Evolutionary conservation across 352 stramenopile species (phyloP).

Genomic region (Phytophthora fragariaefolia): DNA sequence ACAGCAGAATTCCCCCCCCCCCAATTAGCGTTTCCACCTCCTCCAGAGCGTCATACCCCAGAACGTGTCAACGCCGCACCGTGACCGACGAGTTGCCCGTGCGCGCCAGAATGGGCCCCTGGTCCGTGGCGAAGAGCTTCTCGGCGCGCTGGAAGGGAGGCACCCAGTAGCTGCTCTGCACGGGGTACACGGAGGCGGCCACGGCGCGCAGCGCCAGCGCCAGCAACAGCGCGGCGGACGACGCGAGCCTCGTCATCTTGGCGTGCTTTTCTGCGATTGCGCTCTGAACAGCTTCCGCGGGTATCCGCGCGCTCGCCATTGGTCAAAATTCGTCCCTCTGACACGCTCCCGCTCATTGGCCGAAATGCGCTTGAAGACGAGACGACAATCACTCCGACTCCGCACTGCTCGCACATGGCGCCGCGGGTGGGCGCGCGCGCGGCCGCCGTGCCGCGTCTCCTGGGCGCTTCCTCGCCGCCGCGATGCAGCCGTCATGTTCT

Average conservation of each 20-base stretch:
- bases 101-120: constrained; percentile 71
- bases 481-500: no score
- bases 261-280: constrained; percentile 17
- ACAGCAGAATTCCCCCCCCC: neutral
- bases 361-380: constrained; percentile 35
- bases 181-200: constrained; percentile 69
- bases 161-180: constrained; percentile 77
- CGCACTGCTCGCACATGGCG: constrained; percentile 4
- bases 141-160: constrained; percentile 85
- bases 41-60: no score
- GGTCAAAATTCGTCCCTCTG: neutral
- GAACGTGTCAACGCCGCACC: constrained; percentile 41
- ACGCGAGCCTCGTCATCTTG: constrained; percentile 28
- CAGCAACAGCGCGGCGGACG: constrained; percentile 19
- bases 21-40: neutral
- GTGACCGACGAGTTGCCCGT: constrained; percentile 69
- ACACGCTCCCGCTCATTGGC: no score
- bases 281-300: constrained; percentile 4
- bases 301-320: neutral
- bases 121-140: constrained; percentile 85
- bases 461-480: constrained; percentile 4
- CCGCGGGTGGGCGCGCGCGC: constrained; percentile 11
- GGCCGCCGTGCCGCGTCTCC: neutral
- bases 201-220: constrained; percentile 17
- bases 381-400: constrained; percentile 44